phyloP scores from a whole-genome alignment of 352 stramenopile species.

The Blastocystis sp. region DNA sequence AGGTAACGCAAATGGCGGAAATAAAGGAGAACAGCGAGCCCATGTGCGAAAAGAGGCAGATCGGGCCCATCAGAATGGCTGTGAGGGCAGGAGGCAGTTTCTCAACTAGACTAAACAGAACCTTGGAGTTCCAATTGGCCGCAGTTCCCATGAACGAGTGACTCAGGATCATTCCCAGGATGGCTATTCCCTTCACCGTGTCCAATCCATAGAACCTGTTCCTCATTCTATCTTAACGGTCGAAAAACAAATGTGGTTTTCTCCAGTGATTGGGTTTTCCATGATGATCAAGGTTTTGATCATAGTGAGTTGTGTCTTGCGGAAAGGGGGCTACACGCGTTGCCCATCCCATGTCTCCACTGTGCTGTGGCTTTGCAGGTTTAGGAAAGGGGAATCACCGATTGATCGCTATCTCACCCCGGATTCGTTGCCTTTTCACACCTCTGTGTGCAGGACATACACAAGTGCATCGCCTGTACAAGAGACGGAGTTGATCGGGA shows the following conservation, averaged over 20 bases:
- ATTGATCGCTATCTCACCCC: too few relatives aligned
- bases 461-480: too few relatives aligned
- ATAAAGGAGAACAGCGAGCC: conserved; percentile 65
- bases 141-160: conserved; percentile 46
- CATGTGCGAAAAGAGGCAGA: conserved; percentile 47
- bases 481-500: neutral
- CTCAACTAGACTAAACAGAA: conserved; percentile 27
- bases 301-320: too few relatives aligned
- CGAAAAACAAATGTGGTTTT: neutral
- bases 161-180: conserved; percentile 56
- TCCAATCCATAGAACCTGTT: conserved; percentile 59
- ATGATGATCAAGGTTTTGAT: conserved; percentile 36
- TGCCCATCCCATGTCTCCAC: neutral
- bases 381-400: too few relatives aligned
- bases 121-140: conserved; percentile 16
- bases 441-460: too few relatives aligned
- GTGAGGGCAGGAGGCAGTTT: conserved; percentile 9
- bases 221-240: conserved; percentile 6
- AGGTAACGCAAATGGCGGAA: conserved; percentile 34
- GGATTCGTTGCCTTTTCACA: too few relatives aligned
- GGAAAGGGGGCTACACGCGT: too few relatives aligned
- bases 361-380: neutral
- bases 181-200: conserved; percentile 40
- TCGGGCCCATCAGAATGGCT: conserved; percentile 9
- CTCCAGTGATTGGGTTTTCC: neutral